Base-by-base conservation (phyloP, 2,329 filamentous ascomycete genomes). In the Blastomyces gilchristii region DNA sequence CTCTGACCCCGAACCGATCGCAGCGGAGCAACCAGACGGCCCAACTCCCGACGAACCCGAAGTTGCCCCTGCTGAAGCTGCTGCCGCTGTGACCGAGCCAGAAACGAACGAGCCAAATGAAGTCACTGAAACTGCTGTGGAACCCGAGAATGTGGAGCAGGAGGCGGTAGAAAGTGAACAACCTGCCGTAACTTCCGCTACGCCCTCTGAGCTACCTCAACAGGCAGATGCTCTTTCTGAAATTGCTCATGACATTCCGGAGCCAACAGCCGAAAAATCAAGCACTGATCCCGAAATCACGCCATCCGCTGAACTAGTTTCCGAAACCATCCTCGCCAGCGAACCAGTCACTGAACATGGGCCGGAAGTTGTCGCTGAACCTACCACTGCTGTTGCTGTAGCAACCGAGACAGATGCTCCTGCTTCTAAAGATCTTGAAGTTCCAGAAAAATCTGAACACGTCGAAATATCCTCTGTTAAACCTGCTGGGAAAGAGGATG, bases 391-490 rank as follows among this genome's bases (percentile, higher is more conserved):
- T 37, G 16, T 34, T 34, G 61, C 45, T 31, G 49, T 61, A 34
- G n/a, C 31, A 16, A 25, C 31, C 3, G 25, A 53, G 9, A 1
- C 22, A 18, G 3, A 6, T 39, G 45, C n/a, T 1, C 34, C 41
- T 28, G 12, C 41, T 22, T 8, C 57, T 28, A 37, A 68, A 58
- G 28, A 49, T 50, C 53, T 41, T 11, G 61, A 64, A 54, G 65
- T 64, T 63, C 5, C 45, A 31, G 57, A 45, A 25, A 12, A 14
- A 28, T 12, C 52, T 6, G 31, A 63, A 43, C 56, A 37, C 7
- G 58, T 63, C 18, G 62, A 66, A 50, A 31, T 61, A 31, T 61
- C 56, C 18, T 52, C 61, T 16, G 54, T 58, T 16, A 64, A 66
- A 31, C 58, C 63, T 28, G 49, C 52, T 45, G 39, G 18, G 34